Evolutionary conservation across 2,329 filamentous ascomycete genomes (phyloP).

Genomic region (Geoglossum cookeanum): DNA sequence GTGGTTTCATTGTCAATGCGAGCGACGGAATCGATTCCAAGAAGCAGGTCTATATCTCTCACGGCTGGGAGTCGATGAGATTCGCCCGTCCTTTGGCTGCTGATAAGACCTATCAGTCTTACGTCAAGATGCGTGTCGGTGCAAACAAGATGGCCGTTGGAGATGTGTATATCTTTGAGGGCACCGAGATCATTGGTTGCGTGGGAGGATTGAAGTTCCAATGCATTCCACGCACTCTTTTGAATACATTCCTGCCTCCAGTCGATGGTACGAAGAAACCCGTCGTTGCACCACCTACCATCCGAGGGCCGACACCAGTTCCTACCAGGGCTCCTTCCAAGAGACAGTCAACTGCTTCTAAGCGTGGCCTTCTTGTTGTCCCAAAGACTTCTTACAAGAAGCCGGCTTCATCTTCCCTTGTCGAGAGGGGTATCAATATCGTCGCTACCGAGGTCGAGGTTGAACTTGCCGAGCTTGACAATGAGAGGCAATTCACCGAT

Average conservation of each 20-base stretch:
- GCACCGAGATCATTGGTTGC: constrained; percentile 17
- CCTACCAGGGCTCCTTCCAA: neutral
- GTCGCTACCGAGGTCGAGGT: constrained; percentile 38
- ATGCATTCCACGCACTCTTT: constrained; percentile 21
- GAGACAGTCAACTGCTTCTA: neutral
- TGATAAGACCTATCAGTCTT: constrained; percentile 13
- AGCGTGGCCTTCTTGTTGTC: neutral
- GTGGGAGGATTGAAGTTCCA: constrained; percentile 20
- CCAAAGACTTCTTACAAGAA: neutral
- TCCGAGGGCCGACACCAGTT: neutral
- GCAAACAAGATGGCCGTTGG: constrained; percentile 13
- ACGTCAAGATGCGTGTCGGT: constrained; percentile 17
- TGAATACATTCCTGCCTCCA: constrained; percentile 23
- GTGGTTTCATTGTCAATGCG: constrained; percentile 21
- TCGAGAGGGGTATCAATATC: constrained; percentile 16
- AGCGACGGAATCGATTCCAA: constrained; percentile 14
- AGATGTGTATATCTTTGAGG: constrained; percentile 22
- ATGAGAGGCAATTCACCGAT: constrained; percentile 36
- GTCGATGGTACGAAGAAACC: constrained; percentile 10
- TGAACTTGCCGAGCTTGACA: constrained; percentile 33
- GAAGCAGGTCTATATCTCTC: constrained; percentile 17
- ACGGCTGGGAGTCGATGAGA: constrained; percentile 19
- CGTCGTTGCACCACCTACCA: constrained; percentile 5
- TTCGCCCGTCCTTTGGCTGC: constrained; percentile 11
- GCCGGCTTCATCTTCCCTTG: neutral